phyloP scores from a whole-genome alignment of 345 rosid genomes.

The Eucalyptus marginata region DNA sequence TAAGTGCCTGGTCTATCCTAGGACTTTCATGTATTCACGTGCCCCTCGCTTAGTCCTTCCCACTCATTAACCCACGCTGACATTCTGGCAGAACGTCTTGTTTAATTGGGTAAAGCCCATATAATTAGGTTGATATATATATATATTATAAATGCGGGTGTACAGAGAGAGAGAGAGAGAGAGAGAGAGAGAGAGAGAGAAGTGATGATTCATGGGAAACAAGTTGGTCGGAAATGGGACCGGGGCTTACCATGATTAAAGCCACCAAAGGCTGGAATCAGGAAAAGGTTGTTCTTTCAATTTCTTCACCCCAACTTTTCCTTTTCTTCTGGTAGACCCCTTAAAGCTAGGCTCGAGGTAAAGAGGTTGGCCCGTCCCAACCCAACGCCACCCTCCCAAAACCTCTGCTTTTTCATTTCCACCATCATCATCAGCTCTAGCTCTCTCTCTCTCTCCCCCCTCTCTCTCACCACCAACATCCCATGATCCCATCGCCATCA shows the following conservation, averaged over 20 bases:
- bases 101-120: not conserved
- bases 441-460: not conserved
- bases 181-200: no score
- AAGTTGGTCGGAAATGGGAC: constrained; percentile 3
- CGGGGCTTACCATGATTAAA: constrained; percentile 25
- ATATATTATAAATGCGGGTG: not conserved
- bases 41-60: not conserved
- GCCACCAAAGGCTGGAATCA: not conserved
- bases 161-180: not conserved
- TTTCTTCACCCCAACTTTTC: not conserved
- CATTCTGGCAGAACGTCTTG: not conserved
- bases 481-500: not conserved
- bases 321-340: constrained; percentile 7
- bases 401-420: not conserved
- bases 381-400: not conserved
- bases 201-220: constrained; percentile 2
- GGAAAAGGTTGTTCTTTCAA: not conserved
- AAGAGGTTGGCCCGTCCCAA: constrained; percentile 3
- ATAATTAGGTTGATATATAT: not conserved
- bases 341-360: constrained; percentile 1
- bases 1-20: not conserved
- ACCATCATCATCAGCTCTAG: not conserved
- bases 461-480: not conserved
- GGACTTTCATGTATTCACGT: not conserved
- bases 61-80: not conserved